Conservation (phyloP, 768 basidiomycete species). For the Termitomyces sp. region DNA sequence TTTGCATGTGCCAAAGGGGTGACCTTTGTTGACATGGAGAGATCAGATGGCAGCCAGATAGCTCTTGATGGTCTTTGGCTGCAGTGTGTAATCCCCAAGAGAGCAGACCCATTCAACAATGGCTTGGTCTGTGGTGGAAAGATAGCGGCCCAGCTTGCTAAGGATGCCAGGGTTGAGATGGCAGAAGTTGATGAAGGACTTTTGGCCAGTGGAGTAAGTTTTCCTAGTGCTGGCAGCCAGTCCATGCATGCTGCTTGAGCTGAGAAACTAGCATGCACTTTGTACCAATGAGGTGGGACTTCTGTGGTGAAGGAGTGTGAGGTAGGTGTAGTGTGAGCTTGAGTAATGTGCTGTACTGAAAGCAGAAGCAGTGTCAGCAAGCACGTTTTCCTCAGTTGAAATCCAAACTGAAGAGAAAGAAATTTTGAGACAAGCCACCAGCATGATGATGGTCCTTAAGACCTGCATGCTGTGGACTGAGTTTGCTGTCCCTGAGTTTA, state of each 20-base stretch:
- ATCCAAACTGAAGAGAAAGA: background rate
- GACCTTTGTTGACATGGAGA: too few relatives aligned
- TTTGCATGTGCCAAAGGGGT: too few relatives aligned
- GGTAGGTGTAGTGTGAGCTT: background rate
- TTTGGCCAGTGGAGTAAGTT: background rate
- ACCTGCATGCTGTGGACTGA: too few relatives aligned
- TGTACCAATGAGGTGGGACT: background rate
- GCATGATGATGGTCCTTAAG: too few relatives aligned
- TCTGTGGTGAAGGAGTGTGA: background rate
- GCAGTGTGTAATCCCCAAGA: too few relatives aligned
- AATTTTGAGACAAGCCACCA: background rate
- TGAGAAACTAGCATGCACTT: too few relatives aligned
- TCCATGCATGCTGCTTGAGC: background rate
- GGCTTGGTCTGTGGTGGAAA: background rate
- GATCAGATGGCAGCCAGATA: too few relatives aligned
- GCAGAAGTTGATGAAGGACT: background rate
- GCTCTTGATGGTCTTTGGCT: too few relatives aligned
- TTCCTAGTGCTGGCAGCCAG: background rate
- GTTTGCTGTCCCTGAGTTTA: too few relatives aligned
- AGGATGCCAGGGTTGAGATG: background rate
- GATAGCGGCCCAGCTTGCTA: background rate
- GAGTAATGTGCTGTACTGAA: background rate
- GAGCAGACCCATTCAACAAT: too few relatives aligned
- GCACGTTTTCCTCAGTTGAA: too few relatives aligned
- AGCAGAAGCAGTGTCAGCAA: too few relatives aligned